phyloP scores from a whole-genome alignment of 495 filamentous ascomycete species.

The Saxispiralis lemnorum region DNA sequence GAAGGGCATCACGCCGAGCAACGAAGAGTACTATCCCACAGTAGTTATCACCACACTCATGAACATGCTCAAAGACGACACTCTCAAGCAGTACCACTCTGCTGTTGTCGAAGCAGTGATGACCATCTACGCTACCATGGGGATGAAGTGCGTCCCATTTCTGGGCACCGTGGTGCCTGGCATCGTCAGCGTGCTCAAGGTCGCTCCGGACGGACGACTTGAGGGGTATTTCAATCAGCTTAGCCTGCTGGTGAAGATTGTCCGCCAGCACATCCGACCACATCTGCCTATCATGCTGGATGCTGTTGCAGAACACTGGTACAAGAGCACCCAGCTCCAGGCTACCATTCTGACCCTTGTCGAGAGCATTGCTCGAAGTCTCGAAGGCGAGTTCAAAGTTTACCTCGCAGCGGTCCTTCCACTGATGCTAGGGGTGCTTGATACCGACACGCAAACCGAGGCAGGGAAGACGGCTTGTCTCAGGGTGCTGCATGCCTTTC shows the following conservation, averaged over 20 bases:
- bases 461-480: conserved; percentile 50
- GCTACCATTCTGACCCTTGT: conserved; percentile 78
- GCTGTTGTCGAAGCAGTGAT: conserved; percentile 97
- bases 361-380: conserved; percentile 76
- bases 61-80: conserved; percentile 75
- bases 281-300: conserved; percentile 69
- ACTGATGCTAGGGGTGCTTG: conserved; percentile 82
- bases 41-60: conserved; percentile 92
- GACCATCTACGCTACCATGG: conserved; percentile 91
- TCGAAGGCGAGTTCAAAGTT: conserved; percentile 94
- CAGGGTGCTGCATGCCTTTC: conserved; percentile 80
- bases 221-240: conserved; percentile 96
- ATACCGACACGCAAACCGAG: conserved; percentile 57
- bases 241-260: conserved; percentile 79
- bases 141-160: conserved; percentile 86
- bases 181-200: conserved; percentile 70
- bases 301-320: conserved; percentile 75
- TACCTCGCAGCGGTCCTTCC: conserved; percentile 79
- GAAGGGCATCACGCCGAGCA: conserved; percentile 88
- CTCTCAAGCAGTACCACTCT: conserved; percentile 73
- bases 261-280: conserved; percentile 84
- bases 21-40: conserved; percentile 95
- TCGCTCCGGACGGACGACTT: conserved; percentile 47
- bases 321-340: conserved; percentile 54
- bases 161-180: conserved; percentile 83